A percentile compares a stretch with the other conserved stretches of the same genome.
Conservation (phyloP, 139 green algal genomes). For the Closterium sp. region DNA sequence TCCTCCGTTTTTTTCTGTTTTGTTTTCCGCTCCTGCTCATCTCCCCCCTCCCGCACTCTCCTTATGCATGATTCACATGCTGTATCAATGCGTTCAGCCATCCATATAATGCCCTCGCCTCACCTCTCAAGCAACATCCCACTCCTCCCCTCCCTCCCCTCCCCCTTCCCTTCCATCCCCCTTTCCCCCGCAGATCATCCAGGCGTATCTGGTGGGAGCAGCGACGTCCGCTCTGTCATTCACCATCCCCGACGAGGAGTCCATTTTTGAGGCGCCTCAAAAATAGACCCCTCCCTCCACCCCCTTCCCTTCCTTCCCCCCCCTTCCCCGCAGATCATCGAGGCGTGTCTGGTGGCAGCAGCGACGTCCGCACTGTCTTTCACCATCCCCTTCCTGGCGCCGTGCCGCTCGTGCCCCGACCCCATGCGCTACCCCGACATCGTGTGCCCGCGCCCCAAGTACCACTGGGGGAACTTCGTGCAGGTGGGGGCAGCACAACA, state of each 20-base stretch:
- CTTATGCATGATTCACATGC: too few relatives aligned
- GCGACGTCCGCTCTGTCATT: constrained; percentile 44
- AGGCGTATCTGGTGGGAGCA: constrained; percentile 39
- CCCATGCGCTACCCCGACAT: constrained; percentile 28
- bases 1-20: too few relatives aligned
- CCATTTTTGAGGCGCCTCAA: too few relatives aligned
- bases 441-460: constrained; percentile 63
- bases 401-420: constrained; percentile 57
- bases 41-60: too few relatives aligned
- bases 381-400: constrained; percentile 35
- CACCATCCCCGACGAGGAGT: constrained; percentile 39
- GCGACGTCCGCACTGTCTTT: constrained; percentile 48
- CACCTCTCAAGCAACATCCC: too few relatives aligned
- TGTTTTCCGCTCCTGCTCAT: too few relatives aligned
- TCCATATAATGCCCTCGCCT: too few relatives aligned
- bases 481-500: background rate
- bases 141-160: too few relatives aligned
- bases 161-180: too few relatives aligned
- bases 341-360: constrained; percentile 44
- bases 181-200: constrained; percentile 31
- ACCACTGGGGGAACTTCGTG: constrained; percentile 74
- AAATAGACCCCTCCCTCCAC: too few relatives aligned
- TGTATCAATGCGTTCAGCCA: too few relatives aligned
- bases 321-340: constrained; percentile 34
- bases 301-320: background rate